These are phyloP conservation scores for Plectranthus barbatus DNA, from an alignment of 257 asterid species.

Conservation along the genomic window DNA sequence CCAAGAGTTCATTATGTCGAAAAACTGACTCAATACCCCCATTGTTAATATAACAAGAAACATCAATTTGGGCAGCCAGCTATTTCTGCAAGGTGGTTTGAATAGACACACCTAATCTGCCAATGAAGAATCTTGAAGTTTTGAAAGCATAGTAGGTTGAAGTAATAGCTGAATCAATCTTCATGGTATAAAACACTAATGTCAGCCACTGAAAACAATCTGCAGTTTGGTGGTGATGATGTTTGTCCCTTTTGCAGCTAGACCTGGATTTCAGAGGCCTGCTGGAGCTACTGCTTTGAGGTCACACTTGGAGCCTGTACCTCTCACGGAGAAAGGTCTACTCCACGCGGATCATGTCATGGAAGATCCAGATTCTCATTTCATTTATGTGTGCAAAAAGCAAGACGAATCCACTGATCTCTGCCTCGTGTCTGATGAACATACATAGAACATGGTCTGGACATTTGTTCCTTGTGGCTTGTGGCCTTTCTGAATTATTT, in stretches of 20 bases:
- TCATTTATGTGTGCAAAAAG: constrained; percentile 72
- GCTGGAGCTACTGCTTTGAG: constrained; percentile 33
- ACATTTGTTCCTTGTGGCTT: not conserved
- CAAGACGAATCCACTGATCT: constrained; percentile 23
- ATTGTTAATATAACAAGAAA: too few relatives aligned
- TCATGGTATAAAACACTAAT: not conserved
- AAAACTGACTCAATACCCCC: too few relatives aligned
- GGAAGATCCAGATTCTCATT: constrained; percentile 97
- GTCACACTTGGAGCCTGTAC: constrained; percentile 59
- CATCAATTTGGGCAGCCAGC: too few relatives aligned
- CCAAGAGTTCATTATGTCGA: too few relatives aligned
- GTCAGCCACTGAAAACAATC: not conserved
- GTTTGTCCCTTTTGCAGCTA: constrained; percentile 40
- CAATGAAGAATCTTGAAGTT: not conserved
- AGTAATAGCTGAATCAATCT: not conserved
- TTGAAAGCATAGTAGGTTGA: not conserved
- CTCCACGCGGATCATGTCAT: constrained; percentile 62
- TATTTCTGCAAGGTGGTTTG: not conserved
- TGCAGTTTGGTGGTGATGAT: not conserved
- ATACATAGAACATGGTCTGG: constrained; percentile 5
- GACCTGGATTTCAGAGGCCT: constrained; percentile 78
- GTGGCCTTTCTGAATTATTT: not conserved
- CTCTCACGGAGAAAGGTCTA: constrained; percentile 63
- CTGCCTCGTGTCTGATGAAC: constrained; percentile 20
- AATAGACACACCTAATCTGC: not conserved